Conservation (phyloP, 163 green algal genomes). For the Trebouxiophyceae sp. region DNA sequence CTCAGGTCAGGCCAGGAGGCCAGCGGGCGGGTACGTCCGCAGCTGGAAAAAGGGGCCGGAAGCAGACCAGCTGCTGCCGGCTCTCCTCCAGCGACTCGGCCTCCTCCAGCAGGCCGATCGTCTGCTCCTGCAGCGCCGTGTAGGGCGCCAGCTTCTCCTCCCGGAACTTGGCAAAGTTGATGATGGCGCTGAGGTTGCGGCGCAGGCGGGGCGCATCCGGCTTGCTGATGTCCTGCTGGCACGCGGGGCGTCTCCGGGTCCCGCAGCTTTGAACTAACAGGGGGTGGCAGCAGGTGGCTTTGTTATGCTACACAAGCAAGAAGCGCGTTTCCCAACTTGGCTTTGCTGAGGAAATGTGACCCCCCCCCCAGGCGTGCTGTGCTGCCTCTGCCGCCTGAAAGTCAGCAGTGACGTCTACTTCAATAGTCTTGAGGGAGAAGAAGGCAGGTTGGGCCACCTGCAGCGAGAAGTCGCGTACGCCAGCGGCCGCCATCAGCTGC, state of each 20-base stretch:
- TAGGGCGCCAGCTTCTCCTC: constrained; percentile 83
- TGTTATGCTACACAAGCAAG: too few species aligned
- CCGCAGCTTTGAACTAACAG: too few species aligned
- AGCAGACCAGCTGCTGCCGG: constrained; percentile 29
- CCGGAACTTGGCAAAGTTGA: constrained; percentile 94
- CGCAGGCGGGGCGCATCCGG: constrained; percentile 64
- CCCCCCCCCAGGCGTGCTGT: too few species aligned
- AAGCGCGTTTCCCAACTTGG: too few species aligned
- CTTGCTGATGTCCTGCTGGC: constrained; percentile 81
- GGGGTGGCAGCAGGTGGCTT: too few species aligned
- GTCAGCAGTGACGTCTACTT: too few species aligned
- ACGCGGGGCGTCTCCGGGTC: too few species aligned
- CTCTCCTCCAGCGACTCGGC: constrained; percentile 32
- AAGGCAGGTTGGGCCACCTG: too few species aligned
- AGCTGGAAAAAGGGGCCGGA: not conserved
- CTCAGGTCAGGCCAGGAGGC: too few species aligned
- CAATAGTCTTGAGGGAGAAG: too few species aligned
- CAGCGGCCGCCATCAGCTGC: constrained; percentile 65
- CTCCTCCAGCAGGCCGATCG: constrained; percentile 27
- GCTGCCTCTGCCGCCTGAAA: too few species aligned
- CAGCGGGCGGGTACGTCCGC: not conserved
- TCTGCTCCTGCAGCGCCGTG: constrained; percentile 36
- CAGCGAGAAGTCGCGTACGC: constrained; percentile 75
- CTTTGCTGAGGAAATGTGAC: too few species aligned
- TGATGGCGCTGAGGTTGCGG: constrained; percentile 74